Conservation (phyloP, 140 eudicot genomes). For the Bidens hawaiensis region DNA sequence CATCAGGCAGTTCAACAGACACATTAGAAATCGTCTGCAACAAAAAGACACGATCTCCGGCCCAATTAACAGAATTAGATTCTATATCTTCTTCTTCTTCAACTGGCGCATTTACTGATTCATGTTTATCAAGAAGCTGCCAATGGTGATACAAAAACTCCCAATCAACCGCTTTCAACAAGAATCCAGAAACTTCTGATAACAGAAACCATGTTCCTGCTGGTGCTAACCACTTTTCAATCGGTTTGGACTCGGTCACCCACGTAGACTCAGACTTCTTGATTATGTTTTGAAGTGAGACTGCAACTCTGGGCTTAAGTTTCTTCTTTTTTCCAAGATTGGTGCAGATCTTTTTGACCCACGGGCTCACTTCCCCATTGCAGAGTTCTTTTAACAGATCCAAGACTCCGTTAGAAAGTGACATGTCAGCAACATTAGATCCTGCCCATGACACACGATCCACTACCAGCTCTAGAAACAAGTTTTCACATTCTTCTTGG, state of each 20-base stretch:
- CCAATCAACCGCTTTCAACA: conserved; percentile 80
- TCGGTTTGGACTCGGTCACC: conserved; percentile 55
- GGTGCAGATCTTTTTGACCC: conserved; percentile 85
- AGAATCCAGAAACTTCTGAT: conserved; percentile 72
- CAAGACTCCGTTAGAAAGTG: conserved; percentile 57
- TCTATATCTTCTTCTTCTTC: conserved; percentile 33
- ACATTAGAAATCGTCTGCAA: conserved; percentile 89
- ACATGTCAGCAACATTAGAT: conserved; percentile 25
- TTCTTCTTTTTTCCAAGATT: conserved; percentile 86
- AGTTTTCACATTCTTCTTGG: conserved; percentile 95
- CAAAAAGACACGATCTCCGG: conserved; percentile 79
- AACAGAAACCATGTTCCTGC: conserved; percentile 87
- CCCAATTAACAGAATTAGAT: conserved; percentile 73
- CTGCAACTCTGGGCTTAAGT: conserved; percentile 57
- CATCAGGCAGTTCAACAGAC: conserved; percentile 83
- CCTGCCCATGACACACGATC: conserved; percentile 69
- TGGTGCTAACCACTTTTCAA: conserved; percentile 91
- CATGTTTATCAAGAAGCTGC: conserved; percentile 78
- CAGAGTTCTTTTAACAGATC: conserved; percentile 54
- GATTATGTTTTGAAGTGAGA: conserved; percentile 74
- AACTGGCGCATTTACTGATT: conserved; percentile 19
- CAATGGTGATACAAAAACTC: conserved; percentile 88
- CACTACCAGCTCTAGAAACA: conserved; percentile 74
- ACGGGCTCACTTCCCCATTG: conserved; percentile 78
- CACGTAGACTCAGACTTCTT: conserved; percentile 69